A percentile compares a stretch with the other conserved stretches of the same genome.
Evolutionary conservation across 31 red algal genomes (phyloP).

Genomic region (Bonnemaisonia californica): DNA sequence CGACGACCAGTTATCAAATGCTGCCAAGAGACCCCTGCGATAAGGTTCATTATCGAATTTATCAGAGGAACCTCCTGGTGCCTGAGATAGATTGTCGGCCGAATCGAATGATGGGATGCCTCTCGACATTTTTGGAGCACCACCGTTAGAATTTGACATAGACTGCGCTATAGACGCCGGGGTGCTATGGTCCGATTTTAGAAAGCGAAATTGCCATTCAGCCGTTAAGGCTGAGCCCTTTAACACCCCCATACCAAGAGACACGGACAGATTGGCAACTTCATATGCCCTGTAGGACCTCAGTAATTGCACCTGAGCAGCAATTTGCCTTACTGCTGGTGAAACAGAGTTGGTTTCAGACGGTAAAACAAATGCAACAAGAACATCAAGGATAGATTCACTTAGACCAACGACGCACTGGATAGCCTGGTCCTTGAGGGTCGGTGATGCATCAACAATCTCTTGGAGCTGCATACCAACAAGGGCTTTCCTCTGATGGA

Average conservation of each 20-base stretch:
- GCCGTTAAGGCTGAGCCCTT: constrained; percentile 27
- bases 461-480: constrained; percentile 51
- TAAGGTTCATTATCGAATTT: constrained; percentile 40
- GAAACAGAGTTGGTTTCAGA: constrained; percentile 26
- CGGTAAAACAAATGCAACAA: constrained; percentile 69
- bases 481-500: constrained; percentile 62
- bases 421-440: constrained; percentile 40
- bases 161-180: background rate
- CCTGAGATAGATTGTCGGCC: constrained; percentile 80
- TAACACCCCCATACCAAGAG: constrained; percentile 3
- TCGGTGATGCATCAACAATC: constrained; percentile 37
- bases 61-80: constrained; percentile 27
- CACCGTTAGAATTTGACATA: constrained; percentile 6
- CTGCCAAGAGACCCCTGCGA: constrained; percentile 71
- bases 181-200: constrained; percentile 46
- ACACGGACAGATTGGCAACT: constrained; percentile 69
- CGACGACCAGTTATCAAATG: constrained; percentile 58
- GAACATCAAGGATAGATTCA: constrained; percentile 82
- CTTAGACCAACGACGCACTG: constrained; percentile 54
- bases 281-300: constrained; percentile 91
- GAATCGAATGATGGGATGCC: constrained; percentile 80
- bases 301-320: constrained; percentile 76
- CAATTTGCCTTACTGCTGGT: constrained; percentile 48
- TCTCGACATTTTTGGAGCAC: constrained; percentile 16
- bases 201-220: constrained; percentile 65